These are phyloP conservation scores for Cryptosporidium ryanae DNA, from an alignment of 169 alveolate species.

Conservation along the genomic window DNA sequence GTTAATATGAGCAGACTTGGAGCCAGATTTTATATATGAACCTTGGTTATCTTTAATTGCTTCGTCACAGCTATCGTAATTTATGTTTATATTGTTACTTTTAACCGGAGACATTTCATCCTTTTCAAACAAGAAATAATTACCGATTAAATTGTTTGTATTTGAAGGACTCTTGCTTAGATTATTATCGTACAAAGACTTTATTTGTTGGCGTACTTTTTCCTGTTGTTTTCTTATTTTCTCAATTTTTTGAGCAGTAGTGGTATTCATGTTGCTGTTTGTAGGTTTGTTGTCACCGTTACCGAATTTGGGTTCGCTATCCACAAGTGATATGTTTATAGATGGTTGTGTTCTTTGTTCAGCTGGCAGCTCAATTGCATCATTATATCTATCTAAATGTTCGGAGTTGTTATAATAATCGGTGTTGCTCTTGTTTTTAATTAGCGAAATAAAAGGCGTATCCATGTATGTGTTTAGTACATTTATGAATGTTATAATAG, in stretches of 20 bases:
- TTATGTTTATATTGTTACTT: background rate
- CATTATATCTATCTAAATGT: slow-evolving; percentile 5
- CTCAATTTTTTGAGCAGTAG: slow-evolving; percentile 70
- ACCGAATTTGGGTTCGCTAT: too few relatives aligned
- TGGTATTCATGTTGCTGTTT: background rate
- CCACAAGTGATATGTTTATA: background rate
- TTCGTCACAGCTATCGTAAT: background rate
- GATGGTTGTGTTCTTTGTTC: background rate
- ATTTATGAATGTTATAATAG: slow-evolving; percentile 33
- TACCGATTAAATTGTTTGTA: background rate
- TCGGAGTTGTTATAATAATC: background rate
- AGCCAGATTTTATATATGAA: background rate
- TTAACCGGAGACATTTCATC: background rate
- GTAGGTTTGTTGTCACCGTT: background rate
- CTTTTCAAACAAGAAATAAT: slow-evolving; percentile 22
- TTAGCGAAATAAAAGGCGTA: slow-evolving; percentile 48
- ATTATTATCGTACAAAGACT: slow-evolving; percentile 25
- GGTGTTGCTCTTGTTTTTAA: background rate
- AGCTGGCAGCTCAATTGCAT: background rate
- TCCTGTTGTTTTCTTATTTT: slow-evolving; percentile 65
- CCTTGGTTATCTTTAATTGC: background rate
- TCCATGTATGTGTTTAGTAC: slow-evolving; percentile 65
- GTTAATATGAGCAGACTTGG: background rate
- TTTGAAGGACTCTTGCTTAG: background rate
- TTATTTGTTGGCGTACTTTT: slow-evolving; percentile 60